These are phyloP conservation scores for Flaveria sonorensis DNA, from an alignment of 129 eudicot species.

Conservation along the genomic window DNA sequence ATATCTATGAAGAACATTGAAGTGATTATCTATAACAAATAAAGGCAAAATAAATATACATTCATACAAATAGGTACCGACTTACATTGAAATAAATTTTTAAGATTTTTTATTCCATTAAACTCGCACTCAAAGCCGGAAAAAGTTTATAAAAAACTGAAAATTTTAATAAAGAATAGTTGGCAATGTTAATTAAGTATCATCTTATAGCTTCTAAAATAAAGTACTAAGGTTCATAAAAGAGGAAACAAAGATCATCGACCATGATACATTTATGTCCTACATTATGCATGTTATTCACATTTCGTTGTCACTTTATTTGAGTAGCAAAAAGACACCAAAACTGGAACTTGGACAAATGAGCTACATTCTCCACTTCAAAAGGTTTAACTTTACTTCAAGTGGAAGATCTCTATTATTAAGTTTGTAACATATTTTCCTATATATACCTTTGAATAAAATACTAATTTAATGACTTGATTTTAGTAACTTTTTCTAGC, in stretches of 20 bases:
- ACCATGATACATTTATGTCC: slow-evolving; percentile 18
- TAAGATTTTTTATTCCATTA: too few species aligned
- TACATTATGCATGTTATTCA: slow-evolving; percentile 25
- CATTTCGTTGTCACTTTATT: slow-evolving; percentile 33
- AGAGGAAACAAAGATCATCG: slow-evolving; percentile 12
- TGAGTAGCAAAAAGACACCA: slow-evolving; percentile 22
- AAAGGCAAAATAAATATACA: too few species aligned
- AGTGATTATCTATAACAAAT: too few species aligned
- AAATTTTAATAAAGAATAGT: too few species aligned
- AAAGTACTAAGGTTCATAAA: slow-evolving; percentile 8
- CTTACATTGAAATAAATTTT: too few species aligned
- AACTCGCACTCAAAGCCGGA: too few species aligned
- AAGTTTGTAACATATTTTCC: not conserved
- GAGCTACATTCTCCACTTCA: slow-evolving; percentile 38
- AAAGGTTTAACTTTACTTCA: slow-evolving; percentile 30
- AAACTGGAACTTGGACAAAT: slow-evolving; percentile 31
- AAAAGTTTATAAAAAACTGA: too few species aligned
- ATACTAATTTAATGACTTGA: not conserved
- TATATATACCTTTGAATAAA: not conserved
- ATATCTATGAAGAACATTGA: too few species aligned
- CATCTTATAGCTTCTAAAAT: too few species aligned
- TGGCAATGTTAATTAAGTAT: too few species aligned
- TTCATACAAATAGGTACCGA: too few species aligned
- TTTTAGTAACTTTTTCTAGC: not conserved
- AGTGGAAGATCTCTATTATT: slow-evolving; percentile 12